Percentiles rank a stretch among this genome's conserved stretches.
phyloP scores from a whole-genome alignment of 257 asterid genomes.

The Penstemon barbatus region DNA sequence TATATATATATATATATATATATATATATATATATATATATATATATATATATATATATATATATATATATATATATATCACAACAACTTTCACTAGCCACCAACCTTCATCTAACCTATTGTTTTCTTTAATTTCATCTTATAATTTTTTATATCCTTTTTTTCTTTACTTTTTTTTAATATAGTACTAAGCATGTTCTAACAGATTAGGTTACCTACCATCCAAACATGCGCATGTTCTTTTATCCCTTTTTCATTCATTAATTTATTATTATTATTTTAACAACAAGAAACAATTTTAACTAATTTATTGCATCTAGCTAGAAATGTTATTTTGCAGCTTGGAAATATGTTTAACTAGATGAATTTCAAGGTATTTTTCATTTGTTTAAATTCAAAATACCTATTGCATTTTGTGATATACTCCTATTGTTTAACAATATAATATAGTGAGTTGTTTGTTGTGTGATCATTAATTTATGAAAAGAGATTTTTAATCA shows the following conservation, averaged over 20 bases:
- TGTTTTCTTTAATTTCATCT: slow-evolving; percentile 8
- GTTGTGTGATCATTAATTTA: too few relatives aligned
- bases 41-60: too few relatives aligned
- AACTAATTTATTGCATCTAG: not conserved
- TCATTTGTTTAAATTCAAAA: too few relatives aligned
- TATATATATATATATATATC: not conserved
- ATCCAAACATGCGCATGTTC: slow-evolving; percentile 11
- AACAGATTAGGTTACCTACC: slow-evolving; percentile 43
- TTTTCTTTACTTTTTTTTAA: slow-evolving; percentile 9
- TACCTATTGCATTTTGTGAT: not conserved
- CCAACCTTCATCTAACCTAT: slow-evolving; percentile 41
- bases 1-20: too few relatives aligned
- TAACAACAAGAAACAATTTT: not conserved
- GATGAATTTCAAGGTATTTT: too few relatives aligned
- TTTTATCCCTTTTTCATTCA: not conserved
- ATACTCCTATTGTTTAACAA: not conserved
- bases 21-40: too few relatives aligned
- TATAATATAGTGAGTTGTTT: too few relatives aligned
- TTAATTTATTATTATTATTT: not conserved
- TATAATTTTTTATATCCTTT: slow-evolving; percentile 7
- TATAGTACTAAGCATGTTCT: not conserved
- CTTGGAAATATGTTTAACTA: too few relatives aligned
- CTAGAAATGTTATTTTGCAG: too few relatives aligned
- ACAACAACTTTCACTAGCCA: slow-evolving; percentile 21
- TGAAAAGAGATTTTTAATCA: too few relatives aligned